Conservation (phyloP, 139 green algal genomes). For the Chlamydomonas schloesseri region DNA sequence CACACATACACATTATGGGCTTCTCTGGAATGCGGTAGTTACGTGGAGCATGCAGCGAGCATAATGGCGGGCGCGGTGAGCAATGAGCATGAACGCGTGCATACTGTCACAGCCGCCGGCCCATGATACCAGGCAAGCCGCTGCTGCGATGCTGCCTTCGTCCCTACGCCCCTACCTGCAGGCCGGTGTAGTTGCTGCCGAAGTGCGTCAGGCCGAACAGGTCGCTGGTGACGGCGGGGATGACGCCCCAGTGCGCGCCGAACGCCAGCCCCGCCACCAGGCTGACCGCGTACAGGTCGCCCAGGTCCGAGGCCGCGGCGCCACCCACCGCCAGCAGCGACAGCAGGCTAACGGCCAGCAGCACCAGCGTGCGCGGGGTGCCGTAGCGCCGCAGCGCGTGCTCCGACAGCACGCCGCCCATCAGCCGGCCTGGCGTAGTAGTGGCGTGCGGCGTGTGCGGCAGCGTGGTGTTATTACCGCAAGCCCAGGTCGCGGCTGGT, state of each 20-base stretch:
- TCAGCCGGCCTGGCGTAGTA: conserved; percentile 65
- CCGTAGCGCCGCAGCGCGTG: conserved; percentile 53
- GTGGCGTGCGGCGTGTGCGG: no score
- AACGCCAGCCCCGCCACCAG: conserved; percentile 79
- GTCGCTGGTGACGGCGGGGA: conserved; percentile 77
- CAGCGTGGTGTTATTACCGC: background rate
- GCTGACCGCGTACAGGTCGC: conserved; percentile 18
- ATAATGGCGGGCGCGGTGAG: no score
- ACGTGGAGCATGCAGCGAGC: no score
- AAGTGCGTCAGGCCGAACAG: conserved; percentile 79
- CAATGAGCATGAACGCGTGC: no score
- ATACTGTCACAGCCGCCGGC: no score
- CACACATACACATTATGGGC: no score
- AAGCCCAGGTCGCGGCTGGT: no score
- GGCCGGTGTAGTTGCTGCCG: conserved; percentile 61
- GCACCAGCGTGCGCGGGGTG: conserved; percentile 68
- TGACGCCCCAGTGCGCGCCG: conserved; percentile 84
- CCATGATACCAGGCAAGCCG: no score
- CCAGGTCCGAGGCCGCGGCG: background rate
- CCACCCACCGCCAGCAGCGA: conserved; percentile 11
- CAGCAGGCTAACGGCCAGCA: conserved; percentile 16
- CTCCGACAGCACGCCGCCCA: conserved; percentile 70
- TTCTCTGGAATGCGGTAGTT: no score
- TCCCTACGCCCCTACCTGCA: conserved; percentile 41
- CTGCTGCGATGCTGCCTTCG: no score